phyloP scores from a whole-genome alignment of 257 asterid species.

The Solanum pinnatisectum region DNA sequence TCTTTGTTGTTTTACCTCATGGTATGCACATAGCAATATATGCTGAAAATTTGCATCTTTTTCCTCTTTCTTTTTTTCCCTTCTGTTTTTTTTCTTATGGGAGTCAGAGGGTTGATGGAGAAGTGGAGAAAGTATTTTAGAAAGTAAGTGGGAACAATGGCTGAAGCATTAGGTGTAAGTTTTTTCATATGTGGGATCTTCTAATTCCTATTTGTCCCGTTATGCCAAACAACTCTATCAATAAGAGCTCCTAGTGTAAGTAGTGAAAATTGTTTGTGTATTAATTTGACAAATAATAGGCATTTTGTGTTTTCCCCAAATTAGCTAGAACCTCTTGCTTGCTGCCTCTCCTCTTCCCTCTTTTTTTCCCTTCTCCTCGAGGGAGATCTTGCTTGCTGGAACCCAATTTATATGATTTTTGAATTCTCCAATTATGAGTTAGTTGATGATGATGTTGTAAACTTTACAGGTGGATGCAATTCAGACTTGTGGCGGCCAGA shows the following conservation, averaged over 20 bases:
- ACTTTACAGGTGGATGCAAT: slow-evolving; percentile 79
- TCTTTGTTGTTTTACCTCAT: slow-evolving; percentile 6
- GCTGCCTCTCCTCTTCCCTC: background rate
- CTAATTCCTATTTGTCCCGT: background rate
- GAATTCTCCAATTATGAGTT: background rate
- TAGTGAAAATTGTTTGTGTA: background rate
- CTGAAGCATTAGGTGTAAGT: background rate
- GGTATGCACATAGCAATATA: slow-evolving; percentile 7
- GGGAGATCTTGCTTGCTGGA: background rate
- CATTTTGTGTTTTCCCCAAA: background rate
- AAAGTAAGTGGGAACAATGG: background rate
- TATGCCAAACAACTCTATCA: background rate
- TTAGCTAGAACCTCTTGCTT: background rate
- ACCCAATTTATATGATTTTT: background rate
- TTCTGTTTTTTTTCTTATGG: background rate
- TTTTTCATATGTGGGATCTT: background rate
- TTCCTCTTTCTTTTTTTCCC: background rate
- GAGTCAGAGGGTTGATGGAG: background rate
- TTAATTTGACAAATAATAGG: background rate
- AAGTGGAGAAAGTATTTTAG: background rate
- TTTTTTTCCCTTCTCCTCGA: background rate
- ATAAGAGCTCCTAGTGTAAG: background rate
- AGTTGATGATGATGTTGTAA: background rate
- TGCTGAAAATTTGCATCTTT: background rate
- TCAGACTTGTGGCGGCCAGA: slow-evolving; percentile 94